Percentiles rank a stretch among this genome's conserved stretches.
These are phyloP conservation scores for Fusarium staphyleae DNA, from an alignment of 2,329 filamentous ascomycete genomes.

Conservation along the genomic window DNA sequence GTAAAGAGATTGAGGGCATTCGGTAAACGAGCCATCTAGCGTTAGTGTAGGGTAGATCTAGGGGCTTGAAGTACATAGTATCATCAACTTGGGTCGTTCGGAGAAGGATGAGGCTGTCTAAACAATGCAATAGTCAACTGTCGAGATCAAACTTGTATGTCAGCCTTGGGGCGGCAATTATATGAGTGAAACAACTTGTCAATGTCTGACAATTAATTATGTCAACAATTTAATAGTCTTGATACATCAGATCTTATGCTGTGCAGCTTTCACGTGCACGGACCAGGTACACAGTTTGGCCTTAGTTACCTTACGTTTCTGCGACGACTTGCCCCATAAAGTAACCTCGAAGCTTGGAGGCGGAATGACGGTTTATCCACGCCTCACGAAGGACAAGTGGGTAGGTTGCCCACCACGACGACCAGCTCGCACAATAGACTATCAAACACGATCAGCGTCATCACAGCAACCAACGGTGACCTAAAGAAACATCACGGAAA, in stretches of 20 bases:
- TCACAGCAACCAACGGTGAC: slow-evolving; percentile 9
- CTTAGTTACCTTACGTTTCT: no score
- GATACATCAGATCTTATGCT: slow-evolving; percentile 1
- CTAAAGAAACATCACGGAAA: neutral
- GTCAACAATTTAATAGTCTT: slow-evolving; percentile 21
- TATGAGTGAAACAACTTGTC: slow-evolving; percentile 14
- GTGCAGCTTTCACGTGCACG: slow-evolving; percentile 1
- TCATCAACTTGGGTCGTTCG: slow-evolving; percentile 5
- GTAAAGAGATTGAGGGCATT: slow-evolving; percentile 78
- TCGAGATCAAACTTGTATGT: neutral
- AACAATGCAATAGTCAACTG: neutral
- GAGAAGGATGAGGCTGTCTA: neutral
- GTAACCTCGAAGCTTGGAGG: slow-evolving; percentile 1
- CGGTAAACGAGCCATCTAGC: slow-evolving; percentile 45
- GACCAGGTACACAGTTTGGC: slow-evolving; percentile 18
- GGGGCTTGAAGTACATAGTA: slow-evolving; percentile 5
- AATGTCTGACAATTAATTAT: slow-evolving; percentile 29
- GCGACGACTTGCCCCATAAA: slow-evolving; percentile 23
- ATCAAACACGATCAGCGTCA: slow-evolving; percentile 13
- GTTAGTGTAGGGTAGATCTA: slow-evolving; percentile 25
- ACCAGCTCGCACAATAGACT: slow-evolving; percentile 34
- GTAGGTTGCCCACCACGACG: slow-evolving; percentile 34
- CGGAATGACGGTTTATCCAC: slow-evolving; percentile 40
- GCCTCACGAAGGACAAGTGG: slow-evolving; percentile 35
- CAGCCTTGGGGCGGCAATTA: neutral